Conservation (phyloP, 805 yeast species). For the Barnettozyma sp. region DNA sequence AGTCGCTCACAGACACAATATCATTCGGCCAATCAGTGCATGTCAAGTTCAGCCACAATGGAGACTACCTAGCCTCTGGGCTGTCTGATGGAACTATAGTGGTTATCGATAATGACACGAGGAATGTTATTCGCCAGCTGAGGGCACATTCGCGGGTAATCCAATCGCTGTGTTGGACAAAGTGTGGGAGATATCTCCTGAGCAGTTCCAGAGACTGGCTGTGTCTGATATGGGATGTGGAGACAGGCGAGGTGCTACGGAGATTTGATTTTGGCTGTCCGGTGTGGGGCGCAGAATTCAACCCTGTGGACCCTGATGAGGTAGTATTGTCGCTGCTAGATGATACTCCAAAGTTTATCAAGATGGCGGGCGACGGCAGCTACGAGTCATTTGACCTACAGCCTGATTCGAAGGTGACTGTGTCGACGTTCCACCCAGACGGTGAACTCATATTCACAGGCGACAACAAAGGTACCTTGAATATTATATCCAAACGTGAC, state of each 20-base stretch:
- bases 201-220: constrained; percentile 79
- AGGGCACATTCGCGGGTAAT: constrained; percentile 66
- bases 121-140: constrained; percentile 47
- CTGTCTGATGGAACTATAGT: constrained; percentile 65
- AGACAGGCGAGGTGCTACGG: constrained; percentile 33
- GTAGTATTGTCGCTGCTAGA: constrained; percentile 65
- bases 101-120: constrained; percentile 67
- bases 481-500: constrained; percentile 33
- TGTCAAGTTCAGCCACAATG: constrained; percentile 61
- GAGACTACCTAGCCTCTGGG: constrained; percentile 85
- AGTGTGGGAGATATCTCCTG: constrained; percentile 60
- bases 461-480: constrained; percentile 73
- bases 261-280: constrained; percentile 57
- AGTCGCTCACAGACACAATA: constrained; percentile 64
- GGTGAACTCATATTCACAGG: constrained; percentile 63
- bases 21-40: constrained; percentile 61
- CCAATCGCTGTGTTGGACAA: constrained; percentile 71
- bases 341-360: constrained; percentile 49
- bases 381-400: constrained; percentile 17
- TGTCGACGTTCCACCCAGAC: constrained; percentile 40
- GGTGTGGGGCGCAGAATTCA: constrained; percentile 60
- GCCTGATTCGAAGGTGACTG: constrained; percentile 18
- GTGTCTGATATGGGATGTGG: constrained; percentile 74
- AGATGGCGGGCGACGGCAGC: too few relatives aligned
- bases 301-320: constrained; percentile 38